Conservation (phyloP, 306 rosid genomes). For the Medicago ruthenica region DNA sequence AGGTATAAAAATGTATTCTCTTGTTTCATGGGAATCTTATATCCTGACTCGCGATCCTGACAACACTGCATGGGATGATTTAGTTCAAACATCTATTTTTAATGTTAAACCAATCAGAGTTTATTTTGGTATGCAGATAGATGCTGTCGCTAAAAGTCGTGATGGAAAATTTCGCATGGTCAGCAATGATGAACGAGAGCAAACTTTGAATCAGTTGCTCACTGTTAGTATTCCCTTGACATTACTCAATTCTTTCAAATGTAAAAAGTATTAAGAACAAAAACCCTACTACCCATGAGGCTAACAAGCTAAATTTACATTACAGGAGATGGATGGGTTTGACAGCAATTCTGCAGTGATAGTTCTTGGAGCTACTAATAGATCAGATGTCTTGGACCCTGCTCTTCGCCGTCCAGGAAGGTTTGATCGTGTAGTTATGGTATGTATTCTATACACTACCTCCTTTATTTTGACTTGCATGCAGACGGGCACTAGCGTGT, state of each 20-base stretch:
- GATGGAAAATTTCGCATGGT: slow-evolving; percentile 95
- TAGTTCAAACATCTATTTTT: too few relatives aligned
- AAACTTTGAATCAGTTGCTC: slow-evolving; percentile 96
- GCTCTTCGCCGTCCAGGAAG: slow-evolving; percentile 99
- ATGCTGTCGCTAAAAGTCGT: slow-evolving; percentile 98
- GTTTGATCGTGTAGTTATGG: slow-evolving; percentile 96
- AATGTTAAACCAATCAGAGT: not conserved
- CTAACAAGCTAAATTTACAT: slow-evolving; percentile 38
- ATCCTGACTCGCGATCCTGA: not conserved
- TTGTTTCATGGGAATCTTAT: slow-evolving; percentile 2
- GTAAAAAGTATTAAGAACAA: not conserved
- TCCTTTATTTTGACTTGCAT: slow-evolving; percentile 28
- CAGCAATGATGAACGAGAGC: slow-evolving; percentile 97
- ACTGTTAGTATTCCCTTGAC: slow-evolving; percentile 65
- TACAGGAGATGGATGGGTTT: slow-evolving; percentile 99
- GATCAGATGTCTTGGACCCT: slow-evolving; percentile 89
- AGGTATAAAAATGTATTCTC: slow-evolving; percentile 59
- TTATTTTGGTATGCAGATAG: slow-evolving; percentile 68
- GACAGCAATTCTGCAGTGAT: slow-evolving; percentile 95
- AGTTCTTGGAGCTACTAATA: slow-evolving; percentile 97
- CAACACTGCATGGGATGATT: slow-evolving; percentile 1
- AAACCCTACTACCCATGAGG: not conserved
- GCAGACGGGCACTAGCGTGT: not conserved
- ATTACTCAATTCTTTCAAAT: slow-evolving; percentile 38
- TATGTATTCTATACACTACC: slow-evolving; percentile 51